Conservation (phyloP, 768 basidiomycete species). For the Mycena haematopus region DNA sequence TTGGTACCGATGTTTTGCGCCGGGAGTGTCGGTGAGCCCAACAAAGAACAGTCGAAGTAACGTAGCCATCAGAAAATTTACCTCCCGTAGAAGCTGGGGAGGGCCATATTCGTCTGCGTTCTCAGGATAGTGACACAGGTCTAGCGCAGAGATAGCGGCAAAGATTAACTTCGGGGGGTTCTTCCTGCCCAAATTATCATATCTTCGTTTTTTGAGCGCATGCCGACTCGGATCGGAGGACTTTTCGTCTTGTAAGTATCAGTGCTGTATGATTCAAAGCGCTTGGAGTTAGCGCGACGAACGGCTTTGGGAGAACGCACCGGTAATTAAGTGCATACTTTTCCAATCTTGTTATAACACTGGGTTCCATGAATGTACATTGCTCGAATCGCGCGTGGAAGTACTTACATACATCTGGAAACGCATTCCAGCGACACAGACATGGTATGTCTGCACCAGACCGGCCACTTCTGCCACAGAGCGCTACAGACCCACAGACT, state of each 20-base stretch:
- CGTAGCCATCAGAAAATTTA: constrained; percentile 10
- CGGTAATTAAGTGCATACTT: constrained; percentile 23
- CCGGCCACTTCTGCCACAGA: too few relatives aligned
- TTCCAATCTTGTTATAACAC: constrained; percentile 23
- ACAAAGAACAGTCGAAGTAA: constrained; percentile 25
- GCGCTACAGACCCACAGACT: too few relatives aligned
- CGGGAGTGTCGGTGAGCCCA: constrained; percentile 24
- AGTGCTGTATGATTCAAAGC: too few relatives aligned
- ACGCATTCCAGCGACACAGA: too few relatives aligned
- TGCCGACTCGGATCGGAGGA: constrained; percentile 6
- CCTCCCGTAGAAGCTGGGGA: background rate
- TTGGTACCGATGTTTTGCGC: constrained; percentile 24
- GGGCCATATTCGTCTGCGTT: constrained; percentile 29
- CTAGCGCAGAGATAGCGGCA: constrained; percentile 30
- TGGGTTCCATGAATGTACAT: constrained; percentile 22
- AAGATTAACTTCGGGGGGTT: constrained; percentile 26
- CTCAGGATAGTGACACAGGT: constrained; percentile 29
- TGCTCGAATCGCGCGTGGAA: constrained; percentile 9
- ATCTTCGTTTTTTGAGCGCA: constrained; percentile 24
- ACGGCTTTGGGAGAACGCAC: constrained; percentile 2
- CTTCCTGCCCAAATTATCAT: constrained; percentile 30
- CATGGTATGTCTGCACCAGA: too few relatives aligned
- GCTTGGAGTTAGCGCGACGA: too few relatives aligned
- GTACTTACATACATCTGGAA: too few relatives aligned
- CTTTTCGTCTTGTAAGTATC: too few relatives aligned